Percentiles rank a stretch among this genome's conserved stretches.
Evolutionary conservation across 176 grass and related monocot genomes (phyloP).

Genomic region (Canna indica): DNA sequence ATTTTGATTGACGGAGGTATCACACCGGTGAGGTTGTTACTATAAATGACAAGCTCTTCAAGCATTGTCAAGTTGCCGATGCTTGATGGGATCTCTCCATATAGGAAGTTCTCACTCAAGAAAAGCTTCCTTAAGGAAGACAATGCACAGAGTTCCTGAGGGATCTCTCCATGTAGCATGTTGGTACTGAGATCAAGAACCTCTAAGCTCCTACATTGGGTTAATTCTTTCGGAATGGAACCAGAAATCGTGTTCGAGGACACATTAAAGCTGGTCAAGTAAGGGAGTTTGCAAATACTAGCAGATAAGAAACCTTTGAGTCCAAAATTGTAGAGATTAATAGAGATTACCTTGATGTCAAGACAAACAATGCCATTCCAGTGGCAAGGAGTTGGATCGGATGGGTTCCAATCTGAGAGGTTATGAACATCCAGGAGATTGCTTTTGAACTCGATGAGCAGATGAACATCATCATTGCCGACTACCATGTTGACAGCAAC

Average conservation of each 20-base stretch:
- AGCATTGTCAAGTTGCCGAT: conserved; percentile 52
- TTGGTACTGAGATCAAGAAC: conserved; percentile 95
- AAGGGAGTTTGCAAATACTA: conserved; percentile 46
- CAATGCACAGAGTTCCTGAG: conserved; percentile 39
- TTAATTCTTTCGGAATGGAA: conserved; percentile 34
- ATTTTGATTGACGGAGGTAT: conserved; percentile 53
- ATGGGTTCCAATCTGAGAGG: conserved; percentile 44
- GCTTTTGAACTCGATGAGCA: conserved; percentile 50
- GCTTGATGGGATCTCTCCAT: conserved; percentile 34
- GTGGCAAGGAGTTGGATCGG: conserved; percentile 34
- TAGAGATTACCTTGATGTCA: conserved; percentile 36
- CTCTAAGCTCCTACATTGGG: conserved; percentile 43
- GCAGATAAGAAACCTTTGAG: conserved; percentile 54
- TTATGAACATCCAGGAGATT: conserved; percentile 42
- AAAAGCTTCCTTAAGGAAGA: conserved; percentile 49
- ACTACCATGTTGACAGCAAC: not conserved
- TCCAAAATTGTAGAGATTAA: conserved; percentile 53
- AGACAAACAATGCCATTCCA: conserved; percentile 78
- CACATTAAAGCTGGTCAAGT: conserved; percentile 52
- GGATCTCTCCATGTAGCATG: conserved; percentile 42
- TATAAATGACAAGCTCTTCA: conserved; percentile 88
- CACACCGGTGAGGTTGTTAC: conserved; percentile 73
- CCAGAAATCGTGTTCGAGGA: conserved; percentile 67
- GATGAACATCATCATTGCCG: not conserved
- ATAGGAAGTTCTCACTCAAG: conserved; percentile 81